Percentiles rank a stretch among this genome's conserved stretches.
Evolutionary conservation across 140 eudicot genomes (phyloP).

Genomic region (Senecio squalidus): DNA sequence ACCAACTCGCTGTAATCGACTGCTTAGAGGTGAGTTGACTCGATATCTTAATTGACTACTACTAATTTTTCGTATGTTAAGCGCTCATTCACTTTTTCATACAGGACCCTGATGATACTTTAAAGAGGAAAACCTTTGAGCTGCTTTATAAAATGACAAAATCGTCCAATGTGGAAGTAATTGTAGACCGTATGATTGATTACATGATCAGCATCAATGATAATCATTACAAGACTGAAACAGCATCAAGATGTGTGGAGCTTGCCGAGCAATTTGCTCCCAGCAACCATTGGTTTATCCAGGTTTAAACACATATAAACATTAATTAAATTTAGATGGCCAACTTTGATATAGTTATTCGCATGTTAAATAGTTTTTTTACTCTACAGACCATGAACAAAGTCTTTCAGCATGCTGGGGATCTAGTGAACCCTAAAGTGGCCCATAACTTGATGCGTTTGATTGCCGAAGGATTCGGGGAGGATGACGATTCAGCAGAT

Average conservation of each 20-base stretch:
- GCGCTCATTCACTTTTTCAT: constrained; percentile 6
- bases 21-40: constrained; percentile 81
- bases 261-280: constrained; percentile 99
- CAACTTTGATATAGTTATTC: background rate
- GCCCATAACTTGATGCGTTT: constrained; percentile 96
- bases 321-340: background rate
- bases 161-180: constrained; percentile 97
- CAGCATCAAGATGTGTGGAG: constrained; percentile 97
- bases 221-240: constrained; percentile 93
- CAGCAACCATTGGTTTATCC: constrained; percentile 97
- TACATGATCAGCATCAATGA: constrained; percentile 96
- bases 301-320: constrained; percentile 37
- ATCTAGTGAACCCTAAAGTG: constrained; percentile 85
- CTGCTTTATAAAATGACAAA: constrained; percentile 92
- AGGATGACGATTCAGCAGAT: constrained; percentile 93
- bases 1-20: constrained; percentile 97
- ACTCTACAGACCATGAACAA: constrained; percentile 84
- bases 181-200: constrained; percentile 97
- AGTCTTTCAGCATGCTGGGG: constrained; percentile 99
- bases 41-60: constrained; percentile 3
- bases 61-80: background rate
- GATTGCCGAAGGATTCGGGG: constrained; percentile 99
- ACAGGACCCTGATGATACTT: constrained; percentile 98
- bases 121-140: constrained; percentile 96
- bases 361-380: constrained; percentile 2